phyloP scores from a whole-genome alignment of 192 early-diverging fungal species.

The Backusella sp. region DNA sequence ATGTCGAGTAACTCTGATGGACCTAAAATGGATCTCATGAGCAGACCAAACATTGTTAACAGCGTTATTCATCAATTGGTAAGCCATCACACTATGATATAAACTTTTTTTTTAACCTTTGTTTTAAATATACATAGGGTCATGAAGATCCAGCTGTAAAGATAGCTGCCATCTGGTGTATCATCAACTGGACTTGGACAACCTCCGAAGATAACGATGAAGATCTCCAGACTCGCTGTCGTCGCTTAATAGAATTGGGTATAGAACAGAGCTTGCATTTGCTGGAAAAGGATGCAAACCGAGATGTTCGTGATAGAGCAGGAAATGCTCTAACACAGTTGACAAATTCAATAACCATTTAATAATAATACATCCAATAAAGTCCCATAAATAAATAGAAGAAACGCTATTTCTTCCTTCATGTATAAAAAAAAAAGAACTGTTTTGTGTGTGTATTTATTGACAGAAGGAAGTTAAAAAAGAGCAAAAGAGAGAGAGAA shows the following conservation, averaged over 20 bases:
- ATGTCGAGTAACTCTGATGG: constrained; percentile 61
- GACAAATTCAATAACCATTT: background rate
- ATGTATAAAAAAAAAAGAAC: background rate
- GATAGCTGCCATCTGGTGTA: constrained; percentile 64
- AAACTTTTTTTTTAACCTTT: background rate
- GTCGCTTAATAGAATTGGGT: constrained; percentile 50
- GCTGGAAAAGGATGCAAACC: constrained; percentile 56
- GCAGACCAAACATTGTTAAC: constrained; percentile 46
- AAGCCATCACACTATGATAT: background rate
- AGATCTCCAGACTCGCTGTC: constrained; percentile 45
- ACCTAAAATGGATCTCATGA: constrained; percentile 65
- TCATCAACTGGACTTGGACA: constrained; percentile 74
- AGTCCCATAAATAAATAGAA: background rate
- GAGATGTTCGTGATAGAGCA: constrained; percentile 72
- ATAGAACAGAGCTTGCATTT: constrained; percentile 55
- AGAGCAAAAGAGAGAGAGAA: constrained; percentile 1
- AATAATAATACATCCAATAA: background rate
- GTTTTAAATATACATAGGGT: constrained; percentile 24
- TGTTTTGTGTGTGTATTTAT: background rate
- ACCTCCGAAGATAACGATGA: constrained; percentile 46
- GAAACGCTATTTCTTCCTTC: background rate
- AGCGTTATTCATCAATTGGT: constrained; percentile 49
- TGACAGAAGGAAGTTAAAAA: background rate
- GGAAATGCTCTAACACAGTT: constrained; percentile 66
- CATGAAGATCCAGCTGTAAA: constrained; percentile 61